A percentile compares a stretch with the other conserved stretches of the same genome.
These are phyloP conservation scores for Angomonas deanei DNA, from an alignment of 208 protist species.

Conservation along the genomic window DNA sequence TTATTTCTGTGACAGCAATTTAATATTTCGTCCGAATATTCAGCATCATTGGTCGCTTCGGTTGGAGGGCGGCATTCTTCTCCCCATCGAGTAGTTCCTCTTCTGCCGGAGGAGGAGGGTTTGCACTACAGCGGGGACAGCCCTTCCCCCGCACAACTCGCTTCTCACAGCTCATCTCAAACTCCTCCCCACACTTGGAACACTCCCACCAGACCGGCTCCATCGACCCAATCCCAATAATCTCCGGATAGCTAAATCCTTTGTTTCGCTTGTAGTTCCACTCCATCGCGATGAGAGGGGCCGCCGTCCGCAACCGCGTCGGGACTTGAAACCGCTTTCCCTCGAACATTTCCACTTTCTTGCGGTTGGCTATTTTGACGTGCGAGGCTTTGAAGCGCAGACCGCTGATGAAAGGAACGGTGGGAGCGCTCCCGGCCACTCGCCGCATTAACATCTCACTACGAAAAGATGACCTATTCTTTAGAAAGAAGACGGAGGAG, in stretches of 20 bases:
- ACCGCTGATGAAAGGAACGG: not conserved
- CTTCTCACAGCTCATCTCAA: constrained; percentile 85
- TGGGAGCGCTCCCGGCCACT: not conserved
- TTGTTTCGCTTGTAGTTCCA: constrained; percentile 86
- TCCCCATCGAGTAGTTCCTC: constrained; percentile 50
- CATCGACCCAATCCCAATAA: constrained; percentile 78
- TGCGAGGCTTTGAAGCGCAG: constrained; percentile 25
- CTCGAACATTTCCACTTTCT: constrained; percentile 81
- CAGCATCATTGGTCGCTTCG: constrained; percentile 72
- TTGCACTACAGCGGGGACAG: constrained; percentile 44
- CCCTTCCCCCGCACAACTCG: constrained; percentile 80
- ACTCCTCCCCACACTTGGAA: constrained; percentile 36
- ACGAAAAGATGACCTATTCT: not conserved
- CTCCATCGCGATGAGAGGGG: constrained; percentile 82
- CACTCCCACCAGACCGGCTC: constrained; percentile 78
- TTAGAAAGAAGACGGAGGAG: no score
- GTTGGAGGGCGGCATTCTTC: constrained; percentile 41
- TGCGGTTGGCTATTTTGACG: constrained; percentile 76
- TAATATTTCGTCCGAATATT: constrained; percentile 79
- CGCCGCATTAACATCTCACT: not conserved
- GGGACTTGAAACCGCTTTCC: constrained; percentile 78
- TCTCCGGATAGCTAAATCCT: constrained; percentile 77
- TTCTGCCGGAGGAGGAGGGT: not conserved
- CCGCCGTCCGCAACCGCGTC: constrained; percentile 75
- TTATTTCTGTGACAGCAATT: no score